These are phyloP conservation scores for Phytophthora colocasiae DNA, from an alignment of 352 stramenopile species.

Conservation along the genomic window DNA sequence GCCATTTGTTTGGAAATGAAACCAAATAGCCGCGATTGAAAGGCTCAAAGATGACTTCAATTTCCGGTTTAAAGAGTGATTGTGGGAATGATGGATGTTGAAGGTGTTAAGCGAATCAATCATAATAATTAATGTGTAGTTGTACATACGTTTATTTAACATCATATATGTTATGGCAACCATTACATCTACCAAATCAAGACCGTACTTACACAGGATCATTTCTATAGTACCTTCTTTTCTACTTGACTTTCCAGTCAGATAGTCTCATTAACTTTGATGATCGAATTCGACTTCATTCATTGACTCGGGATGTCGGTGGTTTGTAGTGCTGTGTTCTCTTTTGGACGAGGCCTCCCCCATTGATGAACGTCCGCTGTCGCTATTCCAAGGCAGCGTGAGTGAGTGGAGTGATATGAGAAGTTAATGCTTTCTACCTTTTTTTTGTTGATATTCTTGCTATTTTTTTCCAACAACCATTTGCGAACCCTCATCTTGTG, in stretches of 20 bases:
- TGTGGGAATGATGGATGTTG: not conserved
- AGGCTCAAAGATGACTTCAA: too few relatives aligned
- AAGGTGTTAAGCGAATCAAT: not conserved
- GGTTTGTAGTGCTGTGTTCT: conserved; percentile 16
- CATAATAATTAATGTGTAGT: not conserved
- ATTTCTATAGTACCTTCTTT: conserved; percentile 16
- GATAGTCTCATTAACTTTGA: conserved; percentile 13
- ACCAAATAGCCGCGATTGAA: too few relatives aligned
- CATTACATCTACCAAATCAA: not conserved
- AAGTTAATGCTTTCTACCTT: conserved; percentile 19
- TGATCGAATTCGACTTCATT: conserved; percentile 28
- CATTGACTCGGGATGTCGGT: conserved; percentile 24
- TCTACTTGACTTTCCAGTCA: conserved; percentile 6
- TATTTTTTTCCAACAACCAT: too few relatives aligned
- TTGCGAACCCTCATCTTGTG: too few relatives aligned
- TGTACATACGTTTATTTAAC: not conserved
- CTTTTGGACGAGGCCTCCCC: conserved; percentile 27
- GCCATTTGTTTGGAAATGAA: not conserved
- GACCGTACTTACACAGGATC: not conserved
- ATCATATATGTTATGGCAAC: not conserved
- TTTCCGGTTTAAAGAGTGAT: too few relatives aligned
- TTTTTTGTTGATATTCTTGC: not conserved
- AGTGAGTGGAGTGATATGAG: conserved; percentile 51
- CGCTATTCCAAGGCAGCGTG: conserved; percentile 52
- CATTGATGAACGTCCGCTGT: conserved; percentile 54